Conservation (phyloP, 148 eudicot genomes). For the Suaeda aralocaspica region DNA sequence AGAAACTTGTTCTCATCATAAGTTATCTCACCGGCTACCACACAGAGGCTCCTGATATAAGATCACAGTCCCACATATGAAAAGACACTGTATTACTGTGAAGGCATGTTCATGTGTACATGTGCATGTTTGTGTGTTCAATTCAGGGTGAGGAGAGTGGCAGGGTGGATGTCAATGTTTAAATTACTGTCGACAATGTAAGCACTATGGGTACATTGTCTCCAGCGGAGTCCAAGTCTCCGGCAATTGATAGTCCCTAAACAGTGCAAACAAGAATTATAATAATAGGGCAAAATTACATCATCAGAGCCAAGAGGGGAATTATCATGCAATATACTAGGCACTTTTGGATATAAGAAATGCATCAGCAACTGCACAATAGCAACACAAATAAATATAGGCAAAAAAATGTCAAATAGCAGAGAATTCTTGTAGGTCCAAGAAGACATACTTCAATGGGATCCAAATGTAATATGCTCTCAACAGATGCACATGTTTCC, state of each 20-base stretch:
- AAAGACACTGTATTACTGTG: background rate
- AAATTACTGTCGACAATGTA: background rate
- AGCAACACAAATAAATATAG: background rate
- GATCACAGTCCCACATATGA: background rate
- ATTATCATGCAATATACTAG: background rate
- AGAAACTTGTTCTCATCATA: slow-evolving; percentile 2
- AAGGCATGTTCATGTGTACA: no score
- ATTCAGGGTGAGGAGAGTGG: background rate
- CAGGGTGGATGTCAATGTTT: background rate
- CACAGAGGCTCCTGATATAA: background rate
- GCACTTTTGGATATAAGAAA: background rate
- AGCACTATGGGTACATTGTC: background rate
- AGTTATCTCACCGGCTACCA: background rate
- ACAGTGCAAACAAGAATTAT: background rate
- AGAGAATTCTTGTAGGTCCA: background rate
- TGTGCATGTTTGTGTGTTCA: background rate
- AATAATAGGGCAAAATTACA: background rate
- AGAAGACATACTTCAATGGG: slow-evolving; percentile 68
- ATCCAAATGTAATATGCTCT: slow-evolving; percentile 77
- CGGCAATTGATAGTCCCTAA: background rate
- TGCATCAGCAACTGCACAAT: background rate
- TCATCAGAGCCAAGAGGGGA: background rate
- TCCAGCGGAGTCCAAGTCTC: background rate
- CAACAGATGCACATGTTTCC: slow-evolving; percentile 66
- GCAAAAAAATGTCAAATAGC: background rate